These are phyloP conservation scores for Cerioporus squamosus DNA, from an alignment of 1,284 basidiomycete species.

Conservation along the genomic window DNA sequence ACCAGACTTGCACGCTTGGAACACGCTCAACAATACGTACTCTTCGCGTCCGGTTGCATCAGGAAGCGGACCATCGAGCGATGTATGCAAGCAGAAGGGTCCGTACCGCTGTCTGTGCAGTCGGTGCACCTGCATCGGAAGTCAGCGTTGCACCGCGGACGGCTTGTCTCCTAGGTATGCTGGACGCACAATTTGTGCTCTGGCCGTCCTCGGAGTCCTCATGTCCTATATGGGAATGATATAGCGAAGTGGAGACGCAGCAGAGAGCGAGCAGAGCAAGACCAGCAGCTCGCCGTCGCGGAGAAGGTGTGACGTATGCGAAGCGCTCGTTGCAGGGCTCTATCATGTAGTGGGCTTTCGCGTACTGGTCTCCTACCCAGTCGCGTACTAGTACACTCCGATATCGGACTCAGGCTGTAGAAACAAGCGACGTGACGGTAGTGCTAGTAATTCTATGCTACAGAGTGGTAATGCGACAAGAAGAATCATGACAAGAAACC, in stretches of 20 bases:
- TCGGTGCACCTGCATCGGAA: slow-evolving; percentile 5
- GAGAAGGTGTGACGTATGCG: background rate
- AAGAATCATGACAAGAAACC: slow-evolving; percentile 64
- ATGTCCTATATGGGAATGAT: too few species aligned
- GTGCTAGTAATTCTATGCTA: background rate
- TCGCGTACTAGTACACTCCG: too few species aligned
- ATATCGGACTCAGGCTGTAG: too few species aligned
- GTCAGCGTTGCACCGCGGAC: background rate
- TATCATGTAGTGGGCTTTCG: too few species aligned
- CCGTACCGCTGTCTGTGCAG: slow-evolving; percentile 30
- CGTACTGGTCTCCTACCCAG: too few species aligned
- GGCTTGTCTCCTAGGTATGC: background rate
- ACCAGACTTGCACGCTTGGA: background rate
- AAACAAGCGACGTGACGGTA: too few species aligned
- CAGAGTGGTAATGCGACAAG: background rate
- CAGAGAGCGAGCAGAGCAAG: background rate
- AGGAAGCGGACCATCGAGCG: slow-evolving; percentile 20
- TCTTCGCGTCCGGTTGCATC: slow-evolving; percentile 26
- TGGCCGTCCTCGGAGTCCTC: slow-evolving; percentile 2
- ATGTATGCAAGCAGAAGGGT: slow-evolving; percentile 30
- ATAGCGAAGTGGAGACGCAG: too few species aligned
- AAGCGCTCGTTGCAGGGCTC: background rate
- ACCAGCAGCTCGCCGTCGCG: background rate
- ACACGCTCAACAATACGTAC: slow-evolving; percentile 14
- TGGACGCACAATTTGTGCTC: slow-evolving; percentile 7